phyloP scores from a whole-genome alignment of 345 rosid species.

The Eucalyptus brandiana region DNA sequence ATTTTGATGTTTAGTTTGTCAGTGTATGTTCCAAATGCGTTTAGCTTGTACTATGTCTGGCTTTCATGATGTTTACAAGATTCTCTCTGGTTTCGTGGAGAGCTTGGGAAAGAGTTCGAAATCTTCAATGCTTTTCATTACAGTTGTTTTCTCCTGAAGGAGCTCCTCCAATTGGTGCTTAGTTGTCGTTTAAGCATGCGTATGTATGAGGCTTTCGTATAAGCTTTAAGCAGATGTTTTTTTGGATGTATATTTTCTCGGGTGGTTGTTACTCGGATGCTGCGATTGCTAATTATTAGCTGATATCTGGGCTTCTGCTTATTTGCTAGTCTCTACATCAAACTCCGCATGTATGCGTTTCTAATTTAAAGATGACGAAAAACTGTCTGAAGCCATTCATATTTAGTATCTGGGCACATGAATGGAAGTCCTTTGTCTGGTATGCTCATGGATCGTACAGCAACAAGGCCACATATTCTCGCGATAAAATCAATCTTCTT shows the following conservation, averaged over 20 bases:
- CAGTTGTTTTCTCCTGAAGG: not conserved
- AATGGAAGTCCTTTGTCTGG: too few species aligned
- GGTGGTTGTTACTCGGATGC: not conserved
- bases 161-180: not conserved
- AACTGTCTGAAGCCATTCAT: not conserved
- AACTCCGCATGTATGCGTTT: not conserved
- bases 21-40: not conserved
- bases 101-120: not conserved
- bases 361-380: accelerated
- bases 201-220: not conserved
- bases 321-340: not conserved
- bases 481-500: not conserved
- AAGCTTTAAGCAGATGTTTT: not conserved
- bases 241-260: not conserved
- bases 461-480: accelerated
- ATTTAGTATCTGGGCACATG: too few species aligned
- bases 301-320: not conserved
- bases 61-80: not conserved
- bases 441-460: not conserved
- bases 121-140: not conserved
- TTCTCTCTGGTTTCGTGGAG: accelerated
- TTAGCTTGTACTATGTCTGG: not conserved
- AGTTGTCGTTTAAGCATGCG: not conserved
- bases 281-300: not conserved
- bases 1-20: not conserved